phyloP scores from a whole-genome alignment of 202 grass and related monocot species.

The Carex sylvatica region DNA sequence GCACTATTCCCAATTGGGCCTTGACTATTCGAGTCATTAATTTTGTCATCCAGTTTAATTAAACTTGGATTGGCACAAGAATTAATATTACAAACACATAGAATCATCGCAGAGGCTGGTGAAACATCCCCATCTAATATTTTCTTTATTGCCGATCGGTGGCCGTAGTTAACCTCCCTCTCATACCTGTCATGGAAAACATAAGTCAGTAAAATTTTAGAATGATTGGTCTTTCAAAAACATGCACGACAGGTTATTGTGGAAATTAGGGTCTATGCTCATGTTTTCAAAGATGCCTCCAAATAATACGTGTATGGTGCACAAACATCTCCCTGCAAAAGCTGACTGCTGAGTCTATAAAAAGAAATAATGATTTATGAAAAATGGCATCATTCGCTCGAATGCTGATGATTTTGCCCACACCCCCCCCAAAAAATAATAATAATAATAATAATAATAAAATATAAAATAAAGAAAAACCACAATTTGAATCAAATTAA shows the following conservation, averaged over 20 bases:
- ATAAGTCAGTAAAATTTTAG: conserved; percentile 33
- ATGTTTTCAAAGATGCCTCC: neutral
- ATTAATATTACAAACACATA: conserved; percentile 86
- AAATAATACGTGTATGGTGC: neutral
- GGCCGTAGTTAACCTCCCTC: conserved; percentile 85
- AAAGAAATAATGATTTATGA: neutral
- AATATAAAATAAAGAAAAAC: neutral
- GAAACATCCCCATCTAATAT: conserved; percentile 89
- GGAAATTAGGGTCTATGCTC: neutral
- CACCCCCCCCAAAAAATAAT: neutral
- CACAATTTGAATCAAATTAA: neutral
- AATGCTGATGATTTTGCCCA: neutral
- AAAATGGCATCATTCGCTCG: neutral
- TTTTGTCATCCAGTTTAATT: conserved; percentile 33
- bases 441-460: neutral
- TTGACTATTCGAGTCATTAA: conserved; percentile 27
- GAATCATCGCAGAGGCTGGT: conserved; percentile 81
- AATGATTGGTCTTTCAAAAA: conserved; percentile 25
- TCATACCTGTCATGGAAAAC: conserved; percentile 67
- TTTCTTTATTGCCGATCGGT: conserved; percentile 86
- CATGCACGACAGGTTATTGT: conserved; percentile 9
- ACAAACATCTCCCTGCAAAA: neutral
- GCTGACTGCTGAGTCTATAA: neutral
- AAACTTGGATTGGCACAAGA: conserved; percentile 41
- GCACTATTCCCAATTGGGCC: conserved; percentile 28